Percentiles rank a stretch among this genome's conserved stretches.
phyloP scores from a whole-genome alignment of 2,329 filamentous ascomycete species.

The Alternaria solani region DNA sequence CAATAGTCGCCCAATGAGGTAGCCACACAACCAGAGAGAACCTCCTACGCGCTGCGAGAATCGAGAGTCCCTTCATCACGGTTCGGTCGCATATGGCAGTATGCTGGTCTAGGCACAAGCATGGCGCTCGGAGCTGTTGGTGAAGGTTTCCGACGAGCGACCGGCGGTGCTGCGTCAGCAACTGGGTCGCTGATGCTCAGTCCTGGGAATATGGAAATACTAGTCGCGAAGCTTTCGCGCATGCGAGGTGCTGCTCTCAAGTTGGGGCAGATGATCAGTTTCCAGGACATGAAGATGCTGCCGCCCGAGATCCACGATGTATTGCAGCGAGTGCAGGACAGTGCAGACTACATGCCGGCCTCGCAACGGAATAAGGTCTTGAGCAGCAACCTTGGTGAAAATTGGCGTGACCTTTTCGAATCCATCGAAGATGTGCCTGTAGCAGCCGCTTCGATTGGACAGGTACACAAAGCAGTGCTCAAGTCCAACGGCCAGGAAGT shows the following conservation, averaged over 20 bases:
- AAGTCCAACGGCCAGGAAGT: conserved; percentile 78
- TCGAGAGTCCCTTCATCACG: conserved; percentile 90
- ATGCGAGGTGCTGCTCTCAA: conserved; percentile 99
- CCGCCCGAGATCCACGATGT: conserved; percentile 87
- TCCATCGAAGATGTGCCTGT: conserved; percentile 91
- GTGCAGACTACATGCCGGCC: conserved; percentile 96
- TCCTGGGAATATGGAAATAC: conserved; percentile 86
- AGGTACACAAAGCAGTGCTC: conserved; percentile 87
- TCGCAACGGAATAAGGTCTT: conserved; percentile 91
- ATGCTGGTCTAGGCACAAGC: conserved; percentile 88
- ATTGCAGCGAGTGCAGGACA: conserved; percentile 91
- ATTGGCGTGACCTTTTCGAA: conserved; percentile 85
- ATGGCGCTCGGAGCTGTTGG: conserved; percentile 94
- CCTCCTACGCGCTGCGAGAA: conserved; percentile 77
- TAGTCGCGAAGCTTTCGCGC: conserved; percentile 89
- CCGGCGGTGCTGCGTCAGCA: conserved; percentile 67
- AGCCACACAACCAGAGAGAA: conserved; percentile 37
- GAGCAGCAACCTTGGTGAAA: conserved; percentile 74
- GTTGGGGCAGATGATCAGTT: conserved; percentile 96
- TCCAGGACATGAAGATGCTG: conserved; percentile 96
- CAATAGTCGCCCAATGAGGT: conserved; percentile 46
- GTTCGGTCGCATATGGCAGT: conserved; percentile 91
- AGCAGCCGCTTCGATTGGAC: conserved; percentile 94
- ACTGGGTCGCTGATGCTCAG: conserved; percentile 85
- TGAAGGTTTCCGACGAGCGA: conserved; percentile 81